These are phyloP conservation scores for Closterium sp. DNA, from an alignment of 139 green algal genomes.

Conservation along the genomic window DNA sequence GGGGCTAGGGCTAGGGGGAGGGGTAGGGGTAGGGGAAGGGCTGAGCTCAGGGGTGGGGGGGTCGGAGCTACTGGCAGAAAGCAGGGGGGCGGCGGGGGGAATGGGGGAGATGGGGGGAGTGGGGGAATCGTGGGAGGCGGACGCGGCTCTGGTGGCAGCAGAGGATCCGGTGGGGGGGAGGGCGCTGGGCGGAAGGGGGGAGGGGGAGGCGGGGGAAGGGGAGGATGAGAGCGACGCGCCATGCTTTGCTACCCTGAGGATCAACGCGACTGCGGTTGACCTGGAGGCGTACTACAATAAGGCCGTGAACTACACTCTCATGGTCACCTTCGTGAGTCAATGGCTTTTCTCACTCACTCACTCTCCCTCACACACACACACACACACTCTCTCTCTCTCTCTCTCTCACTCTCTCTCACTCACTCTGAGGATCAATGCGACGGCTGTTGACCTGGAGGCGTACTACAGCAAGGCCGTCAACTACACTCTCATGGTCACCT, in stretches of 20 bases:
- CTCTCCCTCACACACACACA: no score
- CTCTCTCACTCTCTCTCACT: no score
- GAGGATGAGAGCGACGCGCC: neutral
- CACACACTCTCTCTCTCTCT: no score
- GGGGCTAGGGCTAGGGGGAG: neutral
- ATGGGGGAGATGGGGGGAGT: neutral
- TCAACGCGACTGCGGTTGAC: slow-evolving; percentile 61
- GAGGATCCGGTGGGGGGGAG: neutral
- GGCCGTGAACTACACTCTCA: slow-evolving; percentile 73
- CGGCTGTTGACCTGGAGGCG: neutral
- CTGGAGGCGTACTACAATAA: slow-evolving; percentile 73
- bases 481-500: slow-evolving; percentile 70
- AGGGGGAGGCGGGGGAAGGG: no score
- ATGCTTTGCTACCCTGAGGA: slow-evolving; percentile 47
- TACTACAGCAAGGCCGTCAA: slow-evolving; percentile 65
- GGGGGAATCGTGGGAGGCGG: neutral
- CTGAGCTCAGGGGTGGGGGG: neutral
- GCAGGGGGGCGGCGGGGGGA: neutral
- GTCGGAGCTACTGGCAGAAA: neutral
- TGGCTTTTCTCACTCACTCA: no score
- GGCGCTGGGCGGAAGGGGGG: neutral
- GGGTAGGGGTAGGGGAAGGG: neutral
- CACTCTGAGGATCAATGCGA: slow-evolving; percentile 33
- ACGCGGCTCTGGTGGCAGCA: neutral
- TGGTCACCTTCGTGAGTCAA: slow-evolving; percentile 62